A percentile compares a stretch with the other conserved stretches of the same genome.
phyloP scores from a whole-genome alignment of 805 yeast genomes.

The Naumovozyma castellii region DNA sequence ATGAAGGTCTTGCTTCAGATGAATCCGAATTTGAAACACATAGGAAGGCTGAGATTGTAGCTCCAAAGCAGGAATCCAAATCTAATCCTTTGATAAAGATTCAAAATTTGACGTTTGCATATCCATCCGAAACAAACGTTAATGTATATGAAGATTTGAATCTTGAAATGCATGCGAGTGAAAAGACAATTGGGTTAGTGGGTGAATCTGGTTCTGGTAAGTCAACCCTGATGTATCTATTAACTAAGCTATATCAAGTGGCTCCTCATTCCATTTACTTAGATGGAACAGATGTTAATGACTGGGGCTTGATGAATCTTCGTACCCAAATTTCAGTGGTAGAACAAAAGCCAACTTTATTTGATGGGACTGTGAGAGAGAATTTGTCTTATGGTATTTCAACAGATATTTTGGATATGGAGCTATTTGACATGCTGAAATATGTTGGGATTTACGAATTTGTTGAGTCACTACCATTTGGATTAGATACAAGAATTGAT shows the following conservation, averaged over 20 bases:
- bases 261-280: slow-evolving; percentile 31
- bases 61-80: background rate
- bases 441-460: slow-evolving; percentile 46
- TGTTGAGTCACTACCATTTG: slow-evolving; percentile 44
- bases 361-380: slow-evolving; percentile 63
- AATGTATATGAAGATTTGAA: slow-evolving; percentile 35
- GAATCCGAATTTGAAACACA: slow-evolving; percentile 3
- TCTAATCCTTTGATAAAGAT: slow-evolving; percentile 32
- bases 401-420: slow-evolving; percentile 23
- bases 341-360: slow-evolving; percentile 62
- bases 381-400: slow-evolving; percentile 56
- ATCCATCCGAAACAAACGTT: slow-evolving; percentile 30
- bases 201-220: slow-evolving; percentile 93
- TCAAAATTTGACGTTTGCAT: slow-evolving; percentile 40
- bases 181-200: slow-evolving; percentile 51
- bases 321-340: slow-evolving; percentile 57
- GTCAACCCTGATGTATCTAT: slow-evolving; percentile 56
- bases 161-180: slow-evolving; percentile 35
- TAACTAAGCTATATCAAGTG: slow-evolving; percentile 45
- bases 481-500: slow-evolving; percentile 52
- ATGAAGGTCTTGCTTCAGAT: slow-evolving; percentile 8
- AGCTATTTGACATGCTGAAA: slow-evolving; percentile 34
- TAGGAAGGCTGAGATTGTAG: slow-evolving; percentile 1
- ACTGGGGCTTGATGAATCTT: slow-evolving; percentile 38
- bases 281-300: slow-evolving; percentile 39